phyloP scores from a whole-genome alignment of 2,329 filamentous ascomycete species.

The Ophiostoma montium region DNA sequence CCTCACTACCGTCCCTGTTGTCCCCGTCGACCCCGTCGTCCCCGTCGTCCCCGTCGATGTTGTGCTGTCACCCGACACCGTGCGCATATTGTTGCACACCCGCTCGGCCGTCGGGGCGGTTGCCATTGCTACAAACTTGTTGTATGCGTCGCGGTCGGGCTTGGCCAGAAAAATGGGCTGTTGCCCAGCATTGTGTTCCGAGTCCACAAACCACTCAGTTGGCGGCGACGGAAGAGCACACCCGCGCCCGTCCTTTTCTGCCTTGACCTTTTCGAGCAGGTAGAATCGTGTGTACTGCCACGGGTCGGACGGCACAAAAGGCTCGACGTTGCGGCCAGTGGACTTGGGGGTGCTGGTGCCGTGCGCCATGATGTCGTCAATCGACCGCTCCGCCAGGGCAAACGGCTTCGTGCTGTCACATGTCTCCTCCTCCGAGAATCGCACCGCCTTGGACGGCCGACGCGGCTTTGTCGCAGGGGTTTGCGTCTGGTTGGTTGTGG shows the following conservation, averaged over 20 bases:
- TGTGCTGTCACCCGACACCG: slow-evolving; percentile 4
- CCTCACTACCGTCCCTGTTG: neutral
- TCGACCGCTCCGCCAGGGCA: neutral
- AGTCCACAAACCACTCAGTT: slow-evolving; percentile 4
- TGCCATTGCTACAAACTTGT: neutral
- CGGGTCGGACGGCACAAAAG: neutral
- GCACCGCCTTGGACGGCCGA: slow-evolving; percentile 11
- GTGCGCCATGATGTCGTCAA: no score
- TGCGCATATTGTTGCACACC: neutral
- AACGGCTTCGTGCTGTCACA: neutral
- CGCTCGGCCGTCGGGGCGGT: neutral
- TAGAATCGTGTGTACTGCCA: slow-evolving; percentile 12
- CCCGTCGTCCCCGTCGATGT: neutral
- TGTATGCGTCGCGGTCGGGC: neutral
- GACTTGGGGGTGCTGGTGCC: no score
- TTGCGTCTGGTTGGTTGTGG: neutral
- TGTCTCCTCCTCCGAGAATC: slow-evolving; percentile 8
- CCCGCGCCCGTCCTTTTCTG: slow-evolving; percentile 8
- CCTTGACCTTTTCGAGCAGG: slow-evolving; percentile 10
- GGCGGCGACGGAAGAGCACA: slow-evolving; percentile 7
- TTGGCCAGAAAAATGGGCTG: neutral
- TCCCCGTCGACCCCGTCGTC: neutral
- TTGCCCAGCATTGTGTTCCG: neutral
- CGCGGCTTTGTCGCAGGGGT: neutral
- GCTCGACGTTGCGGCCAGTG: neutral